Evolutionary conservation across 352 stramenopile genomes (phyloP).

Genomic region (Globisporangium emineosum): DNA sequence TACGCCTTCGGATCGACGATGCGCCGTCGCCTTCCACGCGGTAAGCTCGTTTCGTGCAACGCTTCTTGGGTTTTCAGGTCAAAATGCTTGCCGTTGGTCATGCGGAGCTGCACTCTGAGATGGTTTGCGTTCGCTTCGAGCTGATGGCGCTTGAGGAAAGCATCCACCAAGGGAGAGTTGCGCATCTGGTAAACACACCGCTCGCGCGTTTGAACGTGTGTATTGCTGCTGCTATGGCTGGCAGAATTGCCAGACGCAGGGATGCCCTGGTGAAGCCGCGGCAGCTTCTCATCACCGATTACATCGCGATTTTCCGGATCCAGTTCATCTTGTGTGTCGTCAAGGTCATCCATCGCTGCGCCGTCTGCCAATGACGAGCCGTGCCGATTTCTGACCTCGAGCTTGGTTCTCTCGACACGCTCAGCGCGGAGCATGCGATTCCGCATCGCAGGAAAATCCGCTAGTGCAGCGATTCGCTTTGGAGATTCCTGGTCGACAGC

Average conservation of each 20-base stretch:
- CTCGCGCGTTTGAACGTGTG: constrained; percentile 40
- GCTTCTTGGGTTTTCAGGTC: constrained; percentile 45
- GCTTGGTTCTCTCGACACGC: constrained; percentile 55
- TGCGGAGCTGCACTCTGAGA: constrained; percentile 49
- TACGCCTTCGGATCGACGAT: constrained; percentile 53
- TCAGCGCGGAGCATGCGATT: constrained; percentile 67
- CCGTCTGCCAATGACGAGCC: constrained; percentile 19
- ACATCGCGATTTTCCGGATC: not conserved
- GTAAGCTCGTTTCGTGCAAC: constrained; percentile 33
- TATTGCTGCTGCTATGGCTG: not conserved
- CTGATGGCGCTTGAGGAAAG: constrained; percentile 50
- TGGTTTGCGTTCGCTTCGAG: constrained; percentile 44
- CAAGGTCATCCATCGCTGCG: not conserved
- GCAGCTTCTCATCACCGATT: constrained; percentile 8
- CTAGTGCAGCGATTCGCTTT: constrained; percentile 51
- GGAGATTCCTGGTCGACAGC: constrained; percentile 51
- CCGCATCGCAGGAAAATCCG: constrained; percentile 62
- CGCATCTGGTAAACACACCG: constrained; percentile 57
- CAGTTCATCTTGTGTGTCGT: constrained; percentile 9
- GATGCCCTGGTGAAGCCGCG: not conserved
- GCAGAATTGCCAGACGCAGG: not conserved
- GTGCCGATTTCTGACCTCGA: constrained; percentile 51
- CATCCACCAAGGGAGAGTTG: constrained; percentile 60
- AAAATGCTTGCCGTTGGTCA: constrained; percentile 50
- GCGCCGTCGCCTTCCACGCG: constrained; percentile 34